Base-by-base conservation (phyloP, 2,329 filamentous ascomycete species). In the Alternaria alternata region DNA sequence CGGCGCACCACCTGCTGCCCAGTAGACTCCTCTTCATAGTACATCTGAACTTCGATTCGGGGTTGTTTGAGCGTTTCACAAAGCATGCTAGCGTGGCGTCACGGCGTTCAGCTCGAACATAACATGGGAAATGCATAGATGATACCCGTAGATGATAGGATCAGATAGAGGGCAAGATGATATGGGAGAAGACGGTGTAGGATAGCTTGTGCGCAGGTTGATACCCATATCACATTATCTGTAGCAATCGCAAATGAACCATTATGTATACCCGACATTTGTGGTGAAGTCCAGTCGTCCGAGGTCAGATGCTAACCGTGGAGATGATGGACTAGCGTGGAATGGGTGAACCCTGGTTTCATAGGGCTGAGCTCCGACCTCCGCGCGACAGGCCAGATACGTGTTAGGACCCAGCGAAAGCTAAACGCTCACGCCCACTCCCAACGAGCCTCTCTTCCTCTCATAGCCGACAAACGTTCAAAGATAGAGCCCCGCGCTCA, bases 331-430 rank as follows among this genome's bases (percentile, higher is more conserved):
- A 46, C 51, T 54, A 18, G 41, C 54, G 49, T 59, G 41, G 24
- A 46, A 41, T n/a, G 1, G 20, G 24, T 51, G 43, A 48, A 51
- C 61, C 60, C 62, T 62, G 62, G 38, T 51, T 47, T 59, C 48
- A 32, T 68, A 72, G 63, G 70, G 69, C 69, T 72, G 68, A 65
- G 52, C 51, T 62, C 69, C 64, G 64, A 64, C 55, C 58, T 67
- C 67, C 67, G 59, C 58, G 62, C 56, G 36, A 47, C 22, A 68
- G 62, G 71, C 69, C 70, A 70, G 72, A 77, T 68, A 76, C 75
- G 75, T 78, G 75, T 78, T 77, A 74, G 68, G 53, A 72, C 64
- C 64, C 59, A 61, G 53, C n/a, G 26, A 56, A 46, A 24, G 38
- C 28, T 63, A 58, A 57, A n/a, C 55, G 55, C 62, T 64, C 63